Percentiles rank a stretch among this genome's conserved stretches.
phyloP scores from a whole-genome alignment of 805 yeast genomes.

The Candida xiaguanensis region DNA sequence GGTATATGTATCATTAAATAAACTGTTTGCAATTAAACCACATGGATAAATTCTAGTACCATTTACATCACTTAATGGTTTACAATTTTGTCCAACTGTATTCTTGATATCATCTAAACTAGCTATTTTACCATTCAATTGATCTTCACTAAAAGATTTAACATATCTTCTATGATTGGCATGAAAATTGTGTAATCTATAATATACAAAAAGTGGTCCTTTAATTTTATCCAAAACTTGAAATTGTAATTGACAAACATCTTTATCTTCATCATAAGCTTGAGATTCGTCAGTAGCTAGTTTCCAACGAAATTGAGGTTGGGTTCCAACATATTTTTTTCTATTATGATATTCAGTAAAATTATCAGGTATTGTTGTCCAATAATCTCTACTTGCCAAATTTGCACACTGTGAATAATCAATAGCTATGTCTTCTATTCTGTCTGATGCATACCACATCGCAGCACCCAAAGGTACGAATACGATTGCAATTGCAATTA shows the following conservation, averaged over 20 bases:
- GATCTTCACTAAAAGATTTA: constrained; percentile 43
- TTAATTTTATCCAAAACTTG: constrained; percentile 28
- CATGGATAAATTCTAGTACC: constrained; percentile 71
- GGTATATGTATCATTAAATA: constrained; percentile 68
- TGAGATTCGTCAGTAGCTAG: constrained; percentile 39
- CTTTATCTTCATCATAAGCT: constrained; percentile 44
- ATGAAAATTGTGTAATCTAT: constrained; percentile 37
- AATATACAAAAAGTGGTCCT: constrained; percentile 41
- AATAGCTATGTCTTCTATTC: constrained; percentile 36
- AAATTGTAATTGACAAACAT: constrained; percentile 44
- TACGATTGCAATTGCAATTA: constrained; percentile 34
- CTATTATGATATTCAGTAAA: constrained; percentile 36
- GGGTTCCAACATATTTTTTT: constrained; percentile 14
- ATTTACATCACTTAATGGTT: constrained; percentile 35
- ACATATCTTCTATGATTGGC: constrained; percentile 44
- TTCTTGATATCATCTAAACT: constrained; percentile 29
- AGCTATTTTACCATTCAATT: constrained; percentile 38
- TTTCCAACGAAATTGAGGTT: constrained; percentile 31
- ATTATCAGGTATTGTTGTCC: constrained; percentile 35
- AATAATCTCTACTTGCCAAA: constrained; percentile 28
- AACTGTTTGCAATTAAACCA: constrained; percentile 77
- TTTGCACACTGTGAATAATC: constrained; percentile 40
- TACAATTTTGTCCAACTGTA: constrained; percentile 43
- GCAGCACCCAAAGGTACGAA: constrained; percentile 45
- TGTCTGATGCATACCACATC: constrained; percentile 43